Evolutionary conservation across 2,329 filamentous ascomycete genomes (phyloP), one percentile per base, ranked within the genome.

Genomic region (Xylariales sp.): DNA sequence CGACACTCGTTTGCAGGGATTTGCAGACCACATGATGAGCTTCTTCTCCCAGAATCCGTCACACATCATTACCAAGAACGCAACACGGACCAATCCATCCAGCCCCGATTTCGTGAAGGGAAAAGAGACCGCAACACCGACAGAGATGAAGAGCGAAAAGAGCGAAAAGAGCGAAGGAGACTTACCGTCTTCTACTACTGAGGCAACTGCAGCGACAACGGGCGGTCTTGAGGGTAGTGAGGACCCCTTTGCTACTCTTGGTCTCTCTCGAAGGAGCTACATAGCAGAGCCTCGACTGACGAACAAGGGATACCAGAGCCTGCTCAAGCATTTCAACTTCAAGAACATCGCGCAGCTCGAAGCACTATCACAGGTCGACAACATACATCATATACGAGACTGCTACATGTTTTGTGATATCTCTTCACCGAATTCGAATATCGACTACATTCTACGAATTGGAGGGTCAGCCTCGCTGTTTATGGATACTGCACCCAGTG

Each of bases 281-380:
- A 11, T 22, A 3, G 10, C 21, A 4, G n/a, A 10, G 7, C n/a
- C 21, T 4, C 20, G 14, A 15, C 21, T 38, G 20, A 27, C 35
- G n/a, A 38, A 28, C 10, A 15, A 6, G 5, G 21, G 20, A 4
- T 38, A 27, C 9, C 21, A 38, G 15, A 6, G 11, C 12, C 12
- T 38, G 11, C 35, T 38, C 21, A 8, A 16, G 12, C 25, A n/a
- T 6, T 27, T 38, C n/a, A 16, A 38, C 22, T 38, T 38, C n/a
- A 9, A 21, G 9, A 19, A 38, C 14, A 9, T 38, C 35, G 35
- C 11, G 9, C 7, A 11, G 15, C 15, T 38, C 2, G 35, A 38
- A 18, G 12, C 20, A 10, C 21, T 38, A 4, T 27, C 35, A 9
- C 18, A 16, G 21, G 15, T 28, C 11, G 35, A 38, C 22, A 22